Conservation (phyloP, 306 rosid species). For the Dryas octopetala region DNA sequence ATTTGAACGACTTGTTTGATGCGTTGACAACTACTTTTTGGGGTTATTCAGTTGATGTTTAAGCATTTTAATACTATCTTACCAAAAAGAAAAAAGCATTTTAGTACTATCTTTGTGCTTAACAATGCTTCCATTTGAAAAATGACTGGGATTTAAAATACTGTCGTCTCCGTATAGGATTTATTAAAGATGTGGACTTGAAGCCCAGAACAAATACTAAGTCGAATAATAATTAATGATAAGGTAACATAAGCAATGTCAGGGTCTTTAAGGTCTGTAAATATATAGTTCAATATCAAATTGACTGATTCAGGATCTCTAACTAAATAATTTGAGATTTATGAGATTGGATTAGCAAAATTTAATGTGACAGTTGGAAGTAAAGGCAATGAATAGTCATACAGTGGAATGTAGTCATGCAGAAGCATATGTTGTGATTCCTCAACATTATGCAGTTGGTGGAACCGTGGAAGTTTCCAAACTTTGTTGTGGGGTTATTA, state of each 20-base stretch:
- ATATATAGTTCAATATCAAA: too few relatives aligned
- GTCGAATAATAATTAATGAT: too few relatives aligned
- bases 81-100: background rate
- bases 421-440: background rate
- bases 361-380: background rate
- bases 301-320: background rate
- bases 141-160: background rate
- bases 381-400: background rate
- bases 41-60: too few relatives aligned
- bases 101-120: background rate
- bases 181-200: too few relatives aligned
- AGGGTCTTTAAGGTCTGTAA: too few relatives aligned
- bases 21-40: too few relatives aligned
- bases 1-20: too few relatives aligned
- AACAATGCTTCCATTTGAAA: background rate
- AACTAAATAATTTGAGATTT: too few relatives aligned
- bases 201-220: too few relatives aligned
- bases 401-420: background rate
- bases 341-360: background rate
- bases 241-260: too few relatives aligned
- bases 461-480: background rate
- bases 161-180: background rate
- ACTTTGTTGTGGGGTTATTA: too few relatives aligned
- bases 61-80: too few relatives aligned
- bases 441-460: background rate